Evolutionary conservation across 495 filamentous ascomycete species (phyloP).

Genomic region (Filosporella fistucella): DNA sequence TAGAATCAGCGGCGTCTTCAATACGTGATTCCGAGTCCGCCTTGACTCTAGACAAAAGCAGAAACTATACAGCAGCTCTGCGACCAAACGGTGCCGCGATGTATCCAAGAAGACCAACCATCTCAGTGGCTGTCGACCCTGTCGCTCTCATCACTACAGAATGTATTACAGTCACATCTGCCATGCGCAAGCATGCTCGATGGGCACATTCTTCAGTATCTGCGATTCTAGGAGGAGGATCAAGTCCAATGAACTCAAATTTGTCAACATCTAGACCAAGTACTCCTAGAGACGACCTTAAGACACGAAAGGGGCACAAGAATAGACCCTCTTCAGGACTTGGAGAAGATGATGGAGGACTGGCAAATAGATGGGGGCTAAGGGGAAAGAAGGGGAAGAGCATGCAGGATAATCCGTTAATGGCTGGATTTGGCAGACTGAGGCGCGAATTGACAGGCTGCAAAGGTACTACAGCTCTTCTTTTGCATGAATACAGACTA

Average conservation of each 20-base stretch:
- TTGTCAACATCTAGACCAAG: slow-evolving; percentile 25
- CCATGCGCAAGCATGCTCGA: slow-evolving; percentile 95
- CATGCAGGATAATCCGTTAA: slow-evolving; percentile 96
- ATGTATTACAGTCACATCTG: slow-evolving; percentile 97
- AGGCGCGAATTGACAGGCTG: slow-evolving; percentile 87
- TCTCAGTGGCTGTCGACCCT: slow-evolving; percentile 84
- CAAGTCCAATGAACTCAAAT: slow-evolving; percentile 29
- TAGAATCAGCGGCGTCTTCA: slow-evolving; percentile 4
- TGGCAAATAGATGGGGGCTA: slow-evolving; percentile 71
- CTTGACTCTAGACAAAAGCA: background rate
- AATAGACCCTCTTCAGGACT: slow-evolving; percentile 46
- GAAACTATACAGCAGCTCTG: slow-evolving; percentile 1
- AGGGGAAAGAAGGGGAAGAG: slow-evolving; percentile 97
- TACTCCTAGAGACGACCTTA: slow-evolving; percentile 22
- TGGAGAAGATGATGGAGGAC: slow-evolving; percentile 32
- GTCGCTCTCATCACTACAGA: slow-evolving; percentile 96
- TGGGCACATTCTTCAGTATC: slow-evolving; percentile 97
- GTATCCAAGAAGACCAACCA: slow-evolving; percentile 14
- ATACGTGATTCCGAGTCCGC: slow-evolving; percentile 5
- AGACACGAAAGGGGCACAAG: slow-evolving; percentile 19
- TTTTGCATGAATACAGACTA: slow-evolving; percentile 3
- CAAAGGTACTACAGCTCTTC: slow-evolving; percentile 48
- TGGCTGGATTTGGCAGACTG: slow-evolving; percentile 88
- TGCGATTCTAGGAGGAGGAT: slow-evolving; percentile 81
- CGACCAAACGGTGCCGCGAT: slow-evolving; percentile 8